Conservation (phyloP, 306 rosid genomes). For the Cotoneaster glaucophyllus region DNA sequence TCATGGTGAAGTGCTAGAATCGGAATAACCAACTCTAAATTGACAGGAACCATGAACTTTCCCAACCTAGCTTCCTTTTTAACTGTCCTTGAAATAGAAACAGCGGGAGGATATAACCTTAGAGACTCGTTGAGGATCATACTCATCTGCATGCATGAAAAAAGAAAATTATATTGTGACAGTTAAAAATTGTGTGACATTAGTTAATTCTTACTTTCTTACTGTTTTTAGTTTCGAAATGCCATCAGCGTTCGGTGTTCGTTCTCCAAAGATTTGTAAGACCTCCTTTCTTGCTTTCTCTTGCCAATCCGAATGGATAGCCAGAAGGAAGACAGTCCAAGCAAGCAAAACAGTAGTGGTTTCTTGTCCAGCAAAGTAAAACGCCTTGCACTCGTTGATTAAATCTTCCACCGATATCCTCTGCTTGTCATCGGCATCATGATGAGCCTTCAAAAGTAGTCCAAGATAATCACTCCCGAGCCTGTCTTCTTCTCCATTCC, state of each 20-base stretch:
- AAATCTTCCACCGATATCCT: constrained; percentile 17
- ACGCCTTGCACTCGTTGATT: constrained; percentile 28
- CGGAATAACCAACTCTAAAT: background rate
- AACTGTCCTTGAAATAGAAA: background rate
- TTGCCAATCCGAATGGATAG: constrained; percentile 31
- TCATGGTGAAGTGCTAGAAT: constrained; percentile 22
- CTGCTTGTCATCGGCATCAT: constrained; percentile 10
- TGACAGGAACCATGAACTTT: constrained; percentile 10
- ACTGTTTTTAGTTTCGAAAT: constrained; percentile 16
- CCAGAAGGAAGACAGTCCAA: constrained; percentile 27
- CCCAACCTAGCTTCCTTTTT: constrained; percentile 10
- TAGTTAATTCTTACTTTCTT: background rate
- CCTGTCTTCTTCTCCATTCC: background rate
- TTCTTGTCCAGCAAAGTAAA: constrained; percentile 13
- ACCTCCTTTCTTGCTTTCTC: constrained; percentile 35
- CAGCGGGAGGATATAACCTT: constrained; percentile 20
- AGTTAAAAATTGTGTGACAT: no score
- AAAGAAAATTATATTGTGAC: background rate
- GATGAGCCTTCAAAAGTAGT: constrained; percentile 18
- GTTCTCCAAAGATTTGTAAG: constrained; percentile 8
- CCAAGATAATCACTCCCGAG: constrained; percentile 33
- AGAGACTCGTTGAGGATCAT: constrained; percentile 30
- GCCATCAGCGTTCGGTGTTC: constrained; percentile 16
- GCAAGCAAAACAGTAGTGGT: constrained; percentile 22
- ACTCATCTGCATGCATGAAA: constrained; percentile 15